These are phyloP conservation scores for Paraleonurus japonicus DNA, from an alignment of 257 asterid genomes.

Conservation along the genomic window DNA sequence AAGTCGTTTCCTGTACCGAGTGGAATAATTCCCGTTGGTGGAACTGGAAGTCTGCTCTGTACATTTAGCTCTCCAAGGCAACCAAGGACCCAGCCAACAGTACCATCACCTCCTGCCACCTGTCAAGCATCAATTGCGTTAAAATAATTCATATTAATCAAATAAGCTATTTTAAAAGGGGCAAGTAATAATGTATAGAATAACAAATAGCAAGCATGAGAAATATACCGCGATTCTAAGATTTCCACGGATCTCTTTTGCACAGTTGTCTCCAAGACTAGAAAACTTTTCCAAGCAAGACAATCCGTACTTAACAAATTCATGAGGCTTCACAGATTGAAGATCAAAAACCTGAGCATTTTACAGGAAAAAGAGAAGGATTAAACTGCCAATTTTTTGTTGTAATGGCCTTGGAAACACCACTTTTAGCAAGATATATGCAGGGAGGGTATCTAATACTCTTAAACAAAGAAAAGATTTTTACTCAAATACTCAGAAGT, in stretches of 20 bases:
- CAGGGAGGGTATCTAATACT: neutral
- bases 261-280: constrained; percentile 78
- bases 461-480: neutral
- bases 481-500: neutral
- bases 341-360: constrained; percentile 91
- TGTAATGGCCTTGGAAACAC: neutral
- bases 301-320: constrained; percentile 83
- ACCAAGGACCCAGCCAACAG: constrained; percentile 98
- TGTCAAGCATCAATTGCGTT: constrained; percentile 37
- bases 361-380: constrained; percentile 24
- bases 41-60: constrained; percentile 72
- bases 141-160: constrained; percentile 13
- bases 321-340: constrained; percentile 83
- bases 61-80: constrained; percentile 84
- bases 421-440: constrained; percentile 8
- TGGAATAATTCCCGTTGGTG: constrained; percentile 85
- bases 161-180: neutral
- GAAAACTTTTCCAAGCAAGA: constrained; percentile 89
- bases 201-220: constrained; percentile 14
- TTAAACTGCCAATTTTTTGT: constrained; percentile 9
- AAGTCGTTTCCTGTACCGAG: constrained; percentile 99
- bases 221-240: constrained; percentile 83
- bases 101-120: constrained; percentile 99
- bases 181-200: neutral
- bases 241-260: constrained; percentile 72